A percentile compares a stretch with the other conserved stretches of the same genome.
These are phyloP conservation scores for Ophiostoma piceae DNA, from an alignment of 2,329 filamentous ascomycete genomes.

Conservation along the genomic window DNA sequence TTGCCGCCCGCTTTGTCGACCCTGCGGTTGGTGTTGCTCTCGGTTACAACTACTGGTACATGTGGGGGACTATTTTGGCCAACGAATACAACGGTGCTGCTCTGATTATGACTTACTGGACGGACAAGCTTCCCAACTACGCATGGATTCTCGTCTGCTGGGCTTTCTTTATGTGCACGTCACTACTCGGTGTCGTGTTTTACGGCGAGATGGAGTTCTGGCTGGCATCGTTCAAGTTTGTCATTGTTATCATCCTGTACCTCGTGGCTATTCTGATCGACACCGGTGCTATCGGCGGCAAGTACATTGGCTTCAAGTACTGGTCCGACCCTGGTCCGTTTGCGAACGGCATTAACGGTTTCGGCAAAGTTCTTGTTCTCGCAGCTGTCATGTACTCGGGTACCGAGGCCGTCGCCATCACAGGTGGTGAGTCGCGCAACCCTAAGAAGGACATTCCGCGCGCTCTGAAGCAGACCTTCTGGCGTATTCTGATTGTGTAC, in stretches of 20 bases:
- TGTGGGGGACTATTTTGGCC: constrained; percentile 30
- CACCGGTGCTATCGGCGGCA: constrained; percentile 33
- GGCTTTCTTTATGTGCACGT: constrained; percentile 35
- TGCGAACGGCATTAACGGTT: constrained; percentile 43
- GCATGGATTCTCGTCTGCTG: constrained; percentile 41
- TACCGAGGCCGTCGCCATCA: constrained; percentile 29
- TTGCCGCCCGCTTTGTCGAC: constrained; percentile 44
- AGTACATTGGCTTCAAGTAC: constrained; percentile 35
- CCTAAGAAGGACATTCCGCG: constrained; percentile 28
- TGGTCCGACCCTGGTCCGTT: constrained; percentile 51
- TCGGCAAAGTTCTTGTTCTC: constrained; percentile 40
- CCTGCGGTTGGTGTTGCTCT: constrained; percentile 44
- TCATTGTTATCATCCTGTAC: constrained; percentile 38
- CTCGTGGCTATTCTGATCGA: constrained; percentile 46
- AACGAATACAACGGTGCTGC: constrained; percentile 27
- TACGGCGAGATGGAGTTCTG: constrained; percentile 46
- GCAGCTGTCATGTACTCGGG: constrained; percentile 29
- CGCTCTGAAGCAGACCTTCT: constrained; percentile 31
- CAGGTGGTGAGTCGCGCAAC: constrained; percentile 27
- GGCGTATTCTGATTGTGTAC: constrained; percentile 33
- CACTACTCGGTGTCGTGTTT: constrained; percentile 36
- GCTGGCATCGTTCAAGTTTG: constrained; percentile 40
- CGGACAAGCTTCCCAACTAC: constrained; percentile 40
- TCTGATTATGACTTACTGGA: constrained; percentile 44
- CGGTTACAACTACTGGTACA: constrained; percentile 48